phyloP scores from a whole-genome alignment of 2,329 filamentous ascomycete genomes.

The Biscogniauxia mediterranea region DNA sequence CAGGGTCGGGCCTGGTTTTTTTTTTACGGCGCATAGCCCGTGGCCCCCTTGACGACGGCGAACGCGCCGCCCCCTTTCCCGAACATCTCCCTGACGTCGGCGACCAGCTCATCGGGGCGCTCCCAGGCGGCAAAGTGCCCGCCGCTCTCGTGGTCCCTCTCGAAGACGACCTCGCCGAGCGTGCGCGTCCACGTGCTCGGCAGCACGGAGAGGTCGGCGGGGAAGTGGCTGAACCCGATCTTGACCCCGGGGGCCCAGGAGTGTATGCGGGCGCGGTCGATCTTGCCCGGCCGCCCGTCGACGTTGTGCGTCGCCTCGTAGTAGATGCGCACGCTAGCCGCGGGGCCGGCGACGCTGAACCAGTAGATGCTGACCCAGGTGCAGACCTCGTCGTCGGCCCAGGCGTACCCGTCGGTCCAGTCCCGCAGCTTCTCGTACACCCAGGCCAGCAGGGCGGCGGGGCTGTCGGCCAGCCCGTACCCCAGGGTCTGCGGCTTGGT shows the following conservation, averaged over 20 bases:
- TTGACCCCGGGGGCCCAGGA: constrained; percentile 37
- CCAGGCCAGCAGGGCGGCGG: constrained; percentile 71
- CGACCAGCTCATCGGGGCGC: constrained; percentile 49
- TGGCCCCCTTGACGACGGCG: constrained; percentile 31
- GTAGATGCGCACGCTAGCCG: constrained; percentile 68
- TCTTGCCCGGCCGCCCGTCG: constrained; percentile 22
- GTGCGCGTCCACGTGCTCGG: constrained; percentile 58
- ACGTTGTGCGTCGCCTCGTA: constrained; percentile 58
- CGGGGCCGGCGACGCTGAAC: constrained; percentile 66
- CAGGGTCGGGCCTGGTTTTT: neutral
- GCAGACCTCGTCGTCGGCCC: constrained; percentile 74
- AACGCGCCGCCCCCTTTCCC: constrained; percentile 47
- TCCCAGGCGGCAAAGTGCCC: constrained; percentile 65
- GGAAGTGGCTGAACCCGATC: constrained; percentile 51
- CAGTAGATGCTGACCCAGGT: constrained; percentile 74
- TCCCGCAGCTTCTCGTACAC: constrained; percentile 78
- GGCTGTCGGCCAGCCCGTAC: constrained; percentile 67
- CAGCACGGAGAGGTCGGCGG: constrained; percentile 53
- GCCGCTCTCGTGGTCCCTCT: constrained; percentile 47
- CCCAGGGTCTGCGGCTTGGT: constrained; percentile 74
- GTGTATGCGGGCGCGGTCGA: constrained; percentile 8
- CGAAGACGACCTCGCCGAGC: constrained; percentile 59
- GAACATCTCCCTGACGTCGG: constrained; percentile 59
- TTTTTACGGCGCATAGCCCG: constrained; percentile 25
- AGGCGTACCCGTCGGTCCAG: constrained; percentile 71